Evolutionary conservation across 1,284 basidiomycete genomes (phyloP).

Genomic region (Marasmius oreades): DNA sequence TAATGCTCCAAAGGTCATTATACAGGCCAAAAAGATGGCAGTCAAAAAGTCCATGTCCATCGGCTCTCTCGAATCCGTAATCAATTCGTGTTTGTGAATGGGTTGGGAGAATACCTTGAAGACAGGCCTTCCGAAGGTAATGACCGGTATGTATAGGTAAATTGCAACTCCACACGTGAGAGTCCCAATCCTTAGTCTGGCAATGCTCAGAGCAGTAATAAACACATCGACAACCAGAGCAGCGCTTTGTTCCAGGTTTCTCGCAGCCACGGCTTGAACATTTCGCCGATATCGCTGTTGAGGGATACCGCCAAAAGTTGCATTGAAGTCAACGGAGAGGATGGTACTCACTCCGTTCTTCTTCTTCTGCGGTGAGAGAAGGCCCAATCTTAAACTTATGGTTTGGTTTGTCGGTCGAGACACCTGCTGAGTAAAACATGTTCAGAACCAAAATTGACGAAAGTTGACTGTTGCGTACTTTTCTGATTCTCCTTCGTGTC

Average conservation of each 20-base stretch:
- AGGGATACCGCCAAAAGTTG: too few relatives aligned
- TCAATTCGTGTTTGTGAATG: conserved; percentile 30
- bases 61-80: conserved; percentile 31
- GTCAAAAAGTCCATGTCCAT: conserved; percentile 12
- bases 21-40: conserved; percentile 35
- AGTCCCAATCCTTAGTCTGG: conserved; percentile 27
- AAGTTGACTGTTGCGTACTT: too few relatives aligned
- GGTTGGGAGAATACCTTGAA: conserved; percentile 23
- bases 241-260: not conserved
- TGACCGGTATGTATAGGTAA: conserved; percentile 30
- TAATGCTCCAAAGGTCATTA: conserved; percentile 22
- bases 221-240: conserved; percentile 15
- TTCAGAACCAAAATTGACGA: too few relatives aligned
- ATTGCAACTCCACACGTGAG: conserved; percentile 34
- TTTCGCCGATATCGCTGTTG: too few relatives aligned
- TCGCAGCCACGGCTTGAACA: not conserved
- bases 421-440: too few relatives aligned
- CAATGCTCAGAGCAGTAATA: conserved; percentile 32
- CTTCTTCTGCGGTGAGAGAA: too few relatives aligned
- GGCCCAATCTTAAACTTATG: too few relatives aligned
- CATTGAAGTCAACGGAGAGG: too few relatives aligned
- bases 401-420: too few relatives aligned
- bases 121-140: conserved; percentile 25
- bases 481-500: too few relatives aligned
- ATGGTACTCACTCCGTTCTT: too few relatives aligned